phyloP scores from a whole-genome alignment of 768 basidiomycete species.

The Tricholoma flavovirens region DNA sequence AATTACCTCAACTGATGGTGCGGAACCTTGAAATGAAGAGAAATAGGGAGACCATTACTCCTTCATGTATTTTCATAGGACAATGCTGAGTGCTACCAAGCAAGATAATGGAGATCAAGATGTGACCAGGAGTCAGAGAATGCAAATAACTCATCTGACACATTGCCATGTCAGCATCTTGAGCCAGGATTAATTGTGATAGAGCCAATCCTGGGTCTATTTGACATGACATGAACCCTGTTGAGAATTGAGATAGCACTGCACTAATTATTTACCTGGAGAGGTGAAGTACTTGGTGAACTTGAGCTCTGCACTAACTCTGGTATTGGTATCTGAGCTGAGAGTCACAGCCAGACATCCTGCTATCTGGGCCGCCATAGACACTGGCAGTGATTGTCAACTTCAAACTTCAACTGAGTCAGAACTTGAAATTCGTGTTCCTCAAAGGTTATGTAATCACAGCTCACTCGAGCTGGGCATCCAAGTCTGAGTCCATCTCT shows the following conservation, averaged over 20 bases:
- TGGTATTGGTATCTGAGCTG: too few relatives aligned
- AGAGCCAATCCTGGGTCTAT: constrained; percentile 73
- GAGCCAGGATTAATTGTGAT: too few relatives aligned
- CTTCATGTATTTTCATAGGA: constrained; percentile 81
- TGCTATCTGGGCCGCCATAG: constrained; percentile 43
- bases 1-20: too few relatives aligned
- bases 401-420: background rate
- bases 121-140: constrained; percentile 18
- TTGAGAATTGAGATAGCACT: constrained; percentile 5
- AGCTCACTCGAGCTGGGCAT: too few relatives aligned
- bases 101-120: too few relatives aligned
- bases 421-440: too few relatives aligned
- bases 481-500: too few relatives aligned
- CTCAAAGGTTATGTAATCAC: too few relatives aligned
- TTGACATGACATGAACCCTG: constrained; percentile 30
- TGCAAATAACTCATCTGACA: constrained; percentile 73
- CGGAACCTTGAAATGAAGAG: too few relatives aligned
- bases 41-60: too few relatives aligned
- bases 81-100: constrained; percentile 73
- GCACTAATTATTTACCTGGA: constrained; percentile 63
- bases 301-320: constrained; percentile 76
- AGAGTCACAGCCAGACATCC: constrained; percentile 67
- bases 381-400: constrained; percentile 1
- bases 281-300: constrained; percentile 61
- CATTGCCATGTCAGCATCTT: constrained; percentile 60